Conservation (phyloP, 495 filamentous ascomycete species). For the Patellaria atrata region DNA sequence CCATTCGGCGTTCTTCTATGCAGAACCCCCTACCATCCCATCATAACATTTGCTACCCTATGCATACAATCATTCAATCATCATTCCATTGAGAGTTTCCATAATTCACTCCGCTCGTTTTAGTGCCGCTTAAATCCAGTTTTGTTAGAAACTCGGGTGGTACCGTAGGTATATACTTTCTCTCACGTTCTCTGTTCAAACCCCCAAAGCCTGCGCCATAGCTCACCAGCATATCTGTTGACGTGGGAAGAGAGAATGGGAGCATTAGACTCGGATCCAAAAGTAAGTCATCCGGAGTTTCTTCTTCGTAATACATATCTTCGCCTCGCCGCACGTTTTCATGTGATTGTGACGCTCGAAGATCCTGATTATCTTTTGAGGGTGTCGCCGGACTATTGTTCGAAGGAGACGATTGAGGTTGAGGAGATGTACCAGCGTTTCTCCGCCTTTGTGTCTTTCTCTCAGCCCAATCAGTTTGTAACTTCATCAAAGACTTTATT, state of each 20-base stretch:
- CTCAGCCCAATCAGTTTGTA: conserved; percentile 58
- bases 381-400: neutral
- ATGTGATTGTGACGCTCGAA: too few relatives aligned
- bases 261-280: conserved; percentile 85
- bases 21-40: too few relatives aligned
- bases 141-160: conserved; percentile 86
- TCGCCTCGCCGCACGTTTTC: too few relatives aligned
- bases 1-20: too few relatives aligned
- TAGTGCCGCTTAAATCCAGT: conserved; percentile 48
- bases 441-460: conserved; percentile 35
- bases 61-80: too few relatives aligned
- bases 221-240: conserved; percentile 90
- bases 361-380: neutral
- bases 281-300: conserved; percentile 53
- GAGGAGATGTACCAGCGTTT: conserved; percentile 17
- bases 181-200: conserved; percentile 75
- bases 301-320: conserved; percentile 37
- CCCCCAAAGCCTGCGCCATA: conserved; percentile 93
- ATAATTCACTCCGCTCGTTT: conserved; percentile 17
- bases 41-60: too few relatives aligned
- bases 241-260: conserved; percentile 85
- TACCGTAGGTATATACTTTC: conserved; percentile 93
- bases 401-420: conserved; percentile 5
- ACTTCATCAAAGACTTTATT: conserved; percentile 66
- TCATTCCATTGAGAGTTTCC: conserved; percentile 14